These are phyloP conservation scores for Quercus rubra DNA, from an alignment of 306 rosid genomes.

Conservation along the genomic window DNA sequence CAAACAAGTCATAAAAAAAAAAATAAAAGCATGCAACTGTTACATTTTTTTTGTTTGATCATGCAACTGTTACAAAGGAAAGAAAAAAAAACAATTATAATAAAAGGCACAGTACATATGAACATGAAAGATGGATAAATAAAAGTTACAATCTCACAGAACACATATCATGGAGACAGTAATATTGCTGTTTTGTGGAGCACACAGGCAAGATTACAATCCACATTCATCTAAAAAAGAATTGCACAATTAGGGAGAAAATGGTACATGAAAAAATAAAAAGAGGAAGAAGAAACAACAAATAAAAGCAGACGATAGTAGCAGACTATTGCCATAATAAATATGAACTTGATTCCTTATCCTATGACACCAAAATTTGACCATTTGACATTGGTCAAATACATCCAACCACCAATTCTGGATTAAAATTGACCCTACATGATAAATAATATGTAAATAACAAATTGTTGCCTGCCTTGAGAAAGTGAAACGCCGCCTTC, in stretches of 20 bases:
- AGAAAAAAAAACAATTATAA: not conserved
- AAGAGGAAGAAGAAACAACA: not conserved
- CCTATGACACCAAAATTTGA: conserved; percentile 15
- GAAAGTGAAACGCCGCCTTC: conserved; percentile 83
- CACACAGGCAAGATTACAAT: not conserved
- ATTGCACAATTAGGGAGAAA: not conserved
- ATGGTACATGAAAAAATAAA: not conserved
- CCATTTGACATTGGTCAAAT: conserved; percentile 32
- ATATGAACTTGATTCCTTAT: not conserved
- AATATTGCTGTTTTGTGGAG: not conserved
- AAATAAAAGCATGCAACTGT: not conserved
- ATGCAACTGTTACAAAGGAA: not conserved
- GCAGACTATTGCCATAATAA: not conserved
- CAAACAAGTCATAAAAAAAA: conserved; percentile 18
- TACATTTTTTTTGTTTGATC: not conserved
- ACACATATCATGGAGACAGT: not conserved
- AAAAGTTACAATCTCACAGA: not conserved
- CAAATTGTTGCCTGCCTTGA: conserved; percentile 91
- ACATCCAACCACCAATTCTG: conserved; percentile 38
- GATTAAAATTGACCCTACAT: conserved; percentile 19
- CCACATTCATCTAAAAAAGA: not conserved
- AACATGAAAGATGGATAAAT: not conserved
- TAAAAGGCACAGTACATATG: not conserved
- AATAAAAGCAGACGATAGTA: conserved; percentile 7
- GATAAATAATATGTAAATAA: conserved; percentile 50